Conservation (phyloP, 2,329 filamentous ascomycete species). For the Arthrobotrys megalospora region DNA sequence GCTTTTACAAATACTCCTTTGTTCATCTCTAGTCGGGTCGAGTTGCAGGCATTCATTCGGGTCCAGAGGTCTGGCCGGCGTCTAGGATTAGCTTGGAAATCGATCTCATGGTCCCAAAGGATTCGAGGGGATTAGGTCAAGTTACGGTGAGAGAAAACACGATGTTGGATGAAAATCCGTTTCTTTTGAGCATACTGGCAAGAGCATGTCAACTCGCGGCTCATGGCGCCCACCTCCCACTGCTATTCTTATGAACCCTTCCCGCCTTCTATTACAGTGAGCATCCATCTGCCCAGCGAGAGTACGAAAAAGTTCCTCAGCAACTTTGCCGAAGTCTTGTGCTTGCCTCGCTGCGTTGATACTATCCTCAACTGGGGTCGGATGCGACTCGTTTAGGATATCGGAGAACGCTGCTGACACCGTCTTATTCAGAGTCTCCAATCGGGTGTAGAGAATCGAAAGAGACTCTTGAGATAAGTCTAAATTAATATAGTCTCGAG, state of each 20-base stretch:
- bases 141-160: not conserved
- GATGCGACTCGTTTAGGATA: not conserved
- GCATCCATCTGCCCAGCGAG: not conserved
- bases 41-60: too few relatives aligned
- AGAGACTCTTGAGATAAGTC: too few relatives aligned
- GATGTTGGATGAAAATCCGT: not conserved
- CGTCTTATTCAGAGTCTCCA: too few relatives aligned
- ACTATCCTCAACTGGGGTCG: not conserved
- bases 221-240: not conserved
- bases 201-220: not conserved
- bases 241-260: not conserved
- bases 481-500: too few relatives aligned
- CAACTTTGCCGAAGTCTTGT: not conserved
- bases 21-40: too few relatives aligned
- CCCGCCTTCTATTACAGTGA: not conserved
- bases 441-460: too few relatives aligned
- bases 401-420: too few relatives aligned
- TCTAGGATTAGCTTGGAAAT: not conserved
- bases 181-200: not conserved
- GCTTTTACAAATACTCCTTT: too few relatives aligned
- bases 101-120: too few relatives aligned
- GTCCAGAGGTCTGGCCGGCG: not conserved
- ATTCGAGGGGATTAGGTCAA: not conserved
- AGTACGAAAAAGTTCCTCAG: not conserved
- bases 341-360: not conserved